Evolutionary conservation across 176 grass and related monocot species (phyloP).

Genomic region (Bolboschoenus planiculmis): DNA sequence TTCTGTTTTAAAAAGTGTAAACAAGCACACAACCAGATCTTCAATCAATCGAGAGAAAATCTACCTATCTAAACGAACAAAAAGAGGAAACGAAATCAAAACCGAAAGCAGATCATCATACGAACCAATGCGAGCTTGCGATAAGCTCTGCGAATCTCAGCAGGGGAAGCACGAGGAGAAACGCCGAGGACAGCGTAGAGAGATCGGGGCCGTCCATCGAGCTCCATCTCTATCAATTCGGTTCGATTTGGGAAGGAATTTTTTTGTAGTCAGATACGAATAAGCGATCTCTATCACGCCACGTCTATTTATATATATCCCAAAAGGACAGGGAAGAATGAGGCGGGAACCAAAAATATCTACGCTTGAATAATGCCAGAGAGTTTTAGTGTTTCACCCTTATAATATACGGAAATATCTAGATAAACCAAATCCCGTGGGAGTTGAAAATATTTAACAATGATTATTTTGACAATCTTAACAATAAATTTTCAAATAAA

Average conservation of each 20-base stretch:
- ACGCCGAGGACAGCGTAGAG: conserved; percentile 84
- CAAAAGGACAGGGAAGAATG: neutral
- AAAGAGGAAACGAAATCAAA: neutral
- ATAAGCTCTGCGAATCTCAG: conserved; percentile 70
- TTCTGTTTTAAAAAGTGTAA: conserved; percentile 27
- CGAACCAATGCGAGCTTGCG: conserved; percentile 80
- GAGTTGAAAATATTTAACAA: neutral
- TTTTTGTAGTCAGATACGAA: neutral
- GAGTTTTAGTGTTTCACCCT: neutral
- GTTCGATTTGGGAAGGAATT: neutral
- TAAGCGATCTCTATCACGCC: neutral
- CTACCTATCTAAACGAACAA: too few relatives aligned
- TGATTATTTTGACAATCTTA: too few relatives aligned
- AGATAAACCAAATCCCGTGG: too few relatives aligned
- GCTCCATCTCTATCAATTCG: neutral
- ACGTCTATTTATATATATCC: conserved; percentile 25
- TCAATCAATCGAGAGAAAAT: too few relatives aligned
- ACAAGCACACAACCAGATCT: neutral
- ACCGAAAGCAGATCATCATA: neutral
- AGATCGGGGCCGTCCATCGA: conserved; percentile 7
- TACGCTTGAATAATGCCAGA: neutral
- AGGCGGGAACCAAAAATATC: conserved; percentile 2
- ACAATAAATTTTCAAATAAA: too few relatives aligned
- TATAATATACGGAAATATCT: too few relatives aligned
- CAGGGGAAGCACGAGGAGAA: conserved; percentile 28